Base-by-base conservation (phyloP, 768 basidiomycete species). In the Udeniomyces megalosporus region DNA sequence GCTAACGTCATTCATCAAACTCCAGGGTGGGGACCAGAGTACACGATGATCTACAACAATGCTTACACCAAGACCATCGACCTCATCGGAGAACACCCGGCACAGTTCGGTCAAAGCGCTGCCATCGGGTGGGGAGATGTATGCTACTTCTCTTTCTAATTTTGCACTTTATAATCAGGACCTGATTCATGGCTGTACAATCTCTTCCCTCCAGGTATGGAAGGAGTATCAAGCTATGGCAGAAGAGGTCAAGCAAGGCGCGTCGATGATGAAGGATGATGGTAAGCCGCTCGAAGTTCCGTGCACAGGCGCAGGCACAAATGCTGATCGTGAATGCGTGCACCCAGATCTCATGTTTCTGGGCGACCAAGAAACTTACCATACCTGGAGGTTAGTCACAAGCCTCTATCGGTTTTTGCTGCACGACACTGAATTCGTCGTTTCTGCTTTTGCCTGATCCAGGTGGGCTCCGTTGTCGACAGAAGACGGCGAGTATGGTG, bases 311-410 rank as follows among this genome's bases (percentile, higher is more conserved):
- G 5, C 14, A 8, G 38, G 38, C 38, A 42, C 10, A 42, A 42
- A 42, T 8, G 29, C 8, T 58, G 24, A n/a, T 45, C 32, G 17
- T 42, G 8, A 8, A 8, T 42, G 10, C 38, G 38, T 17, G 38
- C 38, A 42, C 38, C 10, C 24, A 60, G 60, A 62, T 53, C 46
- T 62, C 29, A 62, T 62, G 28, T 62, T 62, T 46, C 45, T 62
- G 3, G 52, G 47, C 31, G 53, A 35, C 2, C 15, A 34, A 26
- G 61, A 62, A 22, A 47, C 61, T 1, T 62, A 62, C n/a, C 61
- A 62, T 20, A 34, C n/a, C 0, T 62, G 61, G 61, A 20, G 61
- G n/a, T n/a, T n/a, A n/a, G n/a, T n/a, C n/a, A 15, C 48, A 46
- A 46, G 48, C 57, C n/a, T 46, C 57, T 15, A 20, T 26, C 26